These are phyloP conservation scores for Earliella scabrosa DNA, from an alignment of 1,284 basidiomycete genomes.

Conservation along the genomic window DNA sequence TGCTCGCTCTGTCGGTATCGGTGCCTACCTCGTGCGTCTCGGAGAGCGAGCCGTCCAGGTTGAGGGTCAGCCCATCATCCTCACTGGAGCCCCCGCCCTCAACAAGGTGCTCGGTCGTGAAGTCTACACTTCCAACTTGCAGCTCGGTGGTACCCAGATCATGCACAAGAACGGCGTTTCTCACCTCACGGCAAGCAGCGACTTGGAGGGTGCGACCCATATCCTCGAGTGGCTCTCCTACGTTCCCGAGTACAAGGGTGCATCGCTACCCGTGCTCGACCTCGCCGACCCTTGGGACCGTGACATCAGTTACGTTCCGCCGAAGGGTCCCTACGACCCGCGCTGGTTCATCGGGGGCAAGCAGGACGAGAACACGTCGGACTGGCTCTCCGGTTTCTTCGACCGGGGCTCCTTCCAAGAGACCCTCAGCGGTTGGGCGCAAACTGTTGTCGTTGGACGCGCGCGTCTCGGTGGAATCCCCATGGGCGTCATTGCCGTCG, in stretches of 20 bases:
- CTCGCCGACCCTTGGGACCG: conserved; percentile 90
- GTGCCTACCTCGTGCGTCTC: conserved; percentile 97
- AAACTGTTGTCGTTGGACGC: conserved; percentile 97
- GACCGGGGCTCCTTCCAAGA: conserved; percentile 97
- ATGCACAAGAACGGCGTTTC: conserved; percentile 99
- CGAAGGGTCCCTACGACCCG: conserved; percentile 96
- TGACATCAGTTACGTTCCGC: conserved; percentile 87
- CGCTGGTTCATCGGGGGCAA: conserved; percentile 98
- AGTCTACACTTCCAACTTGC: conserved; percentile 98
- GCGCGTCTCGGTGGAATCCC: conserved; percentile 97
- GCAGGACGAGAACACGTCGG: conserved; percentile 77
- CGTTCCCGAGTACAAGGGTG: conserved; percentile 83
- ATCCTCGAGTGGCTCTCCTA: conserved; percentile 97
- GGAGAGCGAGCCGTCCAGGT: conserved; percentile 99
- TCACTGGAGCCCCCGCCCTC: conserved; percentile 95
- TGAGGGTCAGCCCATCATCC: conserved; percentile 98
- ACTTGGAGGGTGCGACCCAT: conserved; percentile 91
- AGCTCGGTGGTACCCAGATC: conserved; percentile 98
- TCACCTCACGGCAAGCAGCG: conserved; percentile 93
- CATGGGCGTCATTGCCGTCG: conserved; percentile 97
- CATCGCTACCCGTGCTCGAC: conserved; percentile 76
- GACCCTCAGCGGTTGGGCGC: conserved; percentile 95
- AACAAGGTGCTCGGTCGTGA: conserved; percentile 99
- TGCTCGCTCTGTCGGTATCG: conserved; percentile 98
- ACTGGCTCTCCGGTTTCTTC: conserved; percentile 92